phyloP scores from a whole-genome alignment of 441 rosid genomes.

The Aquilaria agallochum region DNA sequence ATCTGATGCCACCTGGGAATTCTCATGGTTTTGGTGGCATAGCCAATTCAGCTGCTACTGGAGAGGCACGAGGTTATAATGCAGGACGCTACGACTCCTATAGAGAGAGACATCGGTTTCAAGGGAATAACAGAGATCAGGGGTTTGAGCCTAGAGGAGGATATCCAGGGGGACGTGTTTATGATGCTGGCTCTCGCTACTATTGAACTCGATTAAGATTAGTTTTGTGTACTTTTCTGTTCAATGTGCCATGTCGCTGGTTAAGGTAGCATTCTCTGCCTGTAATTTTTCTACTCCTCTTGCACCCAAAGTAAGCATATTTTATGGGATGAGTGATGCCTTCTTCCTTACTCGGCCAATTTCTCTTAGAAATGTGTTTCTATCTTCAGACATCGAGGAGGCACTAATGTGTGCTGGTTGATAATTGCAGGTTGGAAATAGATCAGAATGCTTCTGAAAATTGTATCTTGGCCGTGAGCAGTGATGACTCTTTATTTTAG shows the following conservation, averaged over 20 bases:
- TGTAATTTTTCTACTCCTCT: constrained; percentile 11
- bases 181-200: constrained; percentile 49
- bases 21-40: constrained; percentile 40
- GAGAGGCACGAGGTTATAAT: constrained; percentile 47
- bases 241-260: constrained; percentile 1
- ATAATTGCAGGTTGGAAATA: no score
- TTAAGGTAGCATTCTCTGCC: constrained; percentile 5
- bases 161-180: constrained; percentile 52
- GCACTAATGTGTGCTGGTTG: no score
- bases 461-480: no score
- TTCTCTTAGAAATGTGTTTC: neutral
- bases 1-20: constrained; percentile 31
- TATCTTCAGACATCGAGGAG: no score
- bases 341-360: neutral
- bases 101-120: constrained; percentile 47
- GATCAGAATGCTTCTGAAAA: no score
- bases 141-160: constrained; percentile 57
- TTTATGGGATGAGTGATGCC: no score
- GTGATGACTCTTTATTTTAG: no score
- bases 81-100: constrained; percentile 47
- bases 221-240: neutral
- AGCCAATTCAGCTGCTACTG: constrained; percentile 36
- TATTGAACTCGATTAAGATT: constrained; percentile 28
- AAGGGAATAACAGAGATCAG: constrained; percentile 50
- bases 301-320: no score